Evolutionary conservation across 2,329 filamentous ascomycete species (phyloP).

Genomic region (Septoria linicola): DNA sequence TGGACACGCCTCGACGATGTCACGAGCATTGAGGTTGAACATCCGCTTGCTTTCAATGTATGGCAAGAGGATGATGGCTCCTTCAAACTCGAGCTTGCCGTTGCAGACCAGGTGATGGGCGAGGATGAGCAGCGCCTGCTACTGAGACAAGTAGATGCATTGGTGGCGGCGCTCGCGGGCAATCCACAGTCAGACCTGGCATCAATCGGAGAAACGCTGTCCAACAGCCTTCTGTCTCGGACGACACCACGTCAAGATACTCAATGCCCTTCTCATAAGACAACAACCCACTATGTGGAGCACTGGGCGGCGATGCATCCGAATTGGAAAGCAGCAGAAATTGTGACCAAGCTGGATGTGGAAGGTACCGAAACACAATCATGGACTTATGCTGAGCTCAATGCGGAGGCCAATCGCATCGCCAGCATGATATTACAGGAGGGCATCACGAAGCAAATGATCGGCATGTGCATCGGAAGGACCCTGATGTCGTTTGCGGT

Average conservation of each 20-base stretch:
- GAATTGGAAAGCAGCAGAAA: constrained; percentile 18
- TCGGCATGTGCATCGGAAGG: constrained; percentile 20
- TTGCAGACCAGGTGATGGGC: constrained; percentile 14
- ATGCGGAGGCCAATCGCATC: constrained; percentile 14
- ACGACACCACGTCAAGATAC: constrained; percentile 17
- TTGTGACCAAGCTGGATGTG: constrained; percentile 4
- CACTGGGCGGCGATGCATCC: constrained; percentile 18
- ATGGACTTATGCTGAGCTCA: constrained; percentile 18
- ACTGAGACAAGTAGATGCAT: constrained; percentile 15
- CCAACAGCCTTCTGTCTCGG: constrained; percentile 3
- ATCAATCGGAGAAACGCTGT: constrained; percentile 2
- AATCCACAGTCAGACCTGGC: not conserved
- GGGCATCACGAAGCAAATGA: constrained; percentile 12
- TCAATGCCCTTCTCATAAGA: constrained; percentile 12
- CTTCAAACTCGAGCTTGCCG: constrained; percentile 15
- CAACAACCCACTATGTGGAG: constrained; percentile 16
- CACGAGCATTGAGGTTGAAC: constrained; percentile 19
- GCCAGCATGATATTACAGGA: constrained; percentile 10
- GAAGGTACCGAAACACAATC: constrained; percentile 10
- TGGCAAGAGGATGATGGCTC: constrained; percentile 14
- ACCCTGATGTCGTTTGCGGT: constrained; percentile 19
- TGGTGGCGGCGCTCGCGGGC: constrained; percentile 7
- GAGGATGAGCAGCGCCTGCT: constrained; percentile 17
- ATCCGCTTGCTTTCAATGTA: constrained; percentile 19
- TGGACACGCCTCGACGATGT: constrained; percentile 18